Conservation (phyloP, 805 yeast species). For the Candida namnaoensis region DNA sequence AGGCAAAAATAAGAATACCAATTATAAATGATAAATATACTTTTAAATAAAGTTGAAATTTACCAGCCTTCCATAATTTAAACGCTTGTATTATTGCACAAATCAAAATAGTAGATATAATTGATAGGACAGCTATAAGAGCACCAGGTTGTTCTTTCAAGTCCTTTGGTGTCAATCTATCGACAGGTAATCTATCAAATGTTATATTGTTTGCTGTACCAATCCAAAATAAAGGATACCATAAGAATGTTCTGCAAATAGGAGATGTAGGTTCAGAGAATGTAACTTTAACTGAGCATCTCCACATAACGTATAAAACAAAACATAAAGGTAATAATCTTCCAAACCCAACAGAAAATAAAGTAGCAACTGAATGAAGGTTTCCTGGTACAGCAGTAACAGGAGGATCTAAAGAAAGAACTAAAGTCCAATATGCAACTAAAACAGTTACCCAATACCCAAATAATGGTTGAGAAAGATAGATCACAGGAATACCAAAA, state of each 20-base stretch:
- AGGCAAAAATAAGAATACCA: slow-evolving; percentile 34
- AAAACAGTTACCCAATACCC: slow-evolving; percentile 55
- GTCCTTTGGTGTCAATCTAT: slow-evolving; percentile 68
- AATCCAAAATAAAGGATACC: slow-evolving; percentile 81
- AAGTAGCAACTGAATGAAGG: slow-evolving; percentile 43
- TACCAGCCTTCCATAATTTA: slow-evolving; percentile 71
- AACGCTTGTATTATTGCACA: slow-evolving; percentile 71
- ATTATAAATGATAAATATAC: slow-evolving; percentile 40
- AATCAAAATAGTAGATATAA: slow-evolving; percentile 35
- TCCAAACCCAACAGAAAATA: slow-evolving; percentile 64
- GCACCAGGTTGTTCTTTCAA: slow-evolving; percentile 74
- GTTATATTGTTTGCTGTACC: slow-evolving; percentile 83
- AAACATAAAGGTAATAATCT: slow-evolving; percentile 71
- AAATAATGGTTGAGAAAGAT: slow-evolving; percentile 31
- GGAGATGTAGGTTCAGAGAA: slow-evolving; percentile 31
- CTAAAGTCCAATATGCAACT: slow-evolving; percentile 80
- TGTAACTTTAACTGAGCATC: slow-evolving; percentile 41
- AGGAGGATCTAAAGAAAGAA: slow-evolving; percentile 78
- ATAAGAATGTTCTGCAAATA: slow-evolving; percentile 28
- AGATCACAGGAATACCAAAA: slow-evolving; percentile 55
- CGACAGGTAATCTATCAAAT: slow-evolving; percentile 83
- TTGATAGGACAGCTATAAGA: slow-evolving; percentile 45
- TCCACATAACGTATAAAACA: slow-evolving; percentile 65
- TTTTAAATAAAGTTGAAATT: slow-evolving; percentile 48
- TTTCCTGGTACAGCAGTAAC: slow-evolving; percentile 42